Conservation (phyloP, 2,329 filamentous ascomycete species). For the Tolypocladium ovalisporum region DNA sequence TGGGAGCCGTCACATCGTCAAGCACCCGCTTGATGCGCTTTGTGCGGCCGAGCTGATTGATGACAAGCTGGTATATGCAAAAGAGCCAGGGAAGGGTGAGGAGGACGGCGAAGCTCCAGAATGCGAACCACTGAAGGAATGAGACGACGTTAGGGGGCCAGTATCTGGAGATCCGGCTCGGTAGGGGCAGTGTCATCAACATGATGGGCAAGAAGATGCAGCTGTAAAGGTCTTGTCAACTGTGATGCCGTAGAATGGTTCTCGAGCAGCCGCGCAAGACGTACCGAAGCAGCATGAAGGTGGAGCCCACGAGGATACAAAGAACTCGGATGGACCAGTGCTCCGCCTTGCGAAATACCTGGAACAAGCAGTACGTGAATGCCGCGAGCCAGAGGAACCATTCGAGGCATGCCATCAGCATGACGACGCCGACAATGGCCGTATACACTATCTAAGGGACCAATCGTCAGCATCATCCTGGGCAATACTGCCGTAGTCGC, state of each 20-base stretch:
- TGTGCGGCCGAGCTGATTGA: slow-evolving; percentile 70
- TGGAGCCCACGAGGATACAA: slow-evolving; percentile 60
- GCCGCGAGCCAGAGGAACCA: slow-evolving; percentile 95
- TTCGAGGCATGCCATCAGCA: slow-evolving; percentile 77
- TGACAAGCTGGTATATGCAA: slow-evolving; percentile 85
- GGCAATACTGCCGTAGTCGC: too few species aligned
- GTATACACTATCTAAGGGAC: slow-evolving; percentile 67
- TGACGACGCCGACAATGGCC: slow-evolving; percentile 65
- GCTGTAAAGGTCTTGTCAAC: slow-evolving; percentile 29
- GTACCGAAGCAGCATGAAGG: slow-evolving; percentile 70
- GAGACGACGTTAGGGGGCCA: slow-evolving; percentile 61
- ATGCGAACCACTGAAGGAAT: slow-evolving; percentile 86
- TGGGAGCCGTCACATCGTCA: slow-evolving; percentile 77
- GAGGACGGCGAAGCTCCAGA: slow-evolving; percentile 81
- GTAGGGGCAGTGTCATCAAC: slow-evolving; percentile 83
- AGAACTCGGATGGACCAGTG: slow-evolving; percentile 73
- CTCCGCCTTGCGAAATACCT: slow-evolving; percentile 83
- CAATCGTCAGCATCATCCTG: neutral
- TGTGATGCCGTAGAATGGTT: neutral
- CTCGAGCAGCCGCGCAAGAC: slow-evolving; percentile 7
- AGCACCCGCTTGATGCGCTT: slow-evolving; percentile 76
- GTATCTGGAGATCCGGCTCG: slow-evolving; percentile 55
- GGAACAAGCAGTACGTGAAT: slow-evolving; percentile 81
- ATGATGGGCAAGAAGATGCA: slow-evolving; percentile 85
- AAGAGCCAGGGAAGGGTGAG: slow-evolving; percentile 86